These are phyloP conservation scores for Mortierella antarctica DNA, from an alignment of 192 early-diverging fungal genomes.

Conservation along the genomic window DNA sequence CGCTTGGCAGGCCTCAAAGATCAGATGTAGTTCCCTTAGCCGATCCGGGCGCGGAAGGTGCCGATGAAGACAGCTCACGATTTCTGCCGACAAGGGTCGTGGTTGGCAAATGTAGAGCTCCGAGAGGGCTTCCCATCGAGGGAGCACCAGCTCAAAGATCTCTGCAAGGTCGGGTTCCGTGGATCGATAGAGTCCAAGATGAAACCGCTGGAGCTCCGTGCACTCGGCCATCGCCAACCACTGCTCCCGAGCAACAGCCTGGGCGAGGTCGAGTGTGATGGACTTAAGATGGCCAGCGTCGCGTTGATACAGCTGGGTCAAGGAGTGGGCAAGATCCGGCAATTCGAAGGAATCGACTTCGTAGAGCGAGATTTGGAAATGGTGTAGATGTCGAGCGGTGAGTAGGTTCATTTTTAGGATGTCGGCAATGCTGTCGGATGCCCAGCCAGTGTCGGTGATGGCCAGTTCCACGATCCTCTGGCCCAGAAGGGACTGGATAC, in stretches of 20 bases:
- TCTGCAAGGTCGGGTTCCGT: conserved; percentile 39
- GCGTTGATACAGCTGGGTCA: conserved; percentile 16
- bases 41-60: conserved; percentile 21
- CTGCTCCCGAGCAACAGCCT: background rate
- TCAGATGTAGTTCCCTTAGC: conserved; percentile 32
- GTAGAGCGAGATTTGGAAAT: conserved; percentile 39
- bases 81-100: conserved; percentile 26
- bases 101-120: conserved; percentile 47
- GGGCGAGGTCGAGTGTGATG: conserved; percentile 30
- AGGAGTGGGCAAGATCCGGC: conserved; percentile 15
- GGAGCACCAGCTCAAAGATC: conserved; percentile 22
- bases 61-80: conserved; percentile 11
- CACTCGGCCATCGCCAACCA: conserved; percentile 32
- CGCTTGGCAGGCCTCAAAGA: conserved; percentile 51
- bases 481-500: conserved; percentile 37
- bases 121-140: conserved; percentile 21
- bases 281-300: conserved; percentile 17
- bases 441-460: conserved; percentile 45
- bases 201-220: conserved; percentile 35
- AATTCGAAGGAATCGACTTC: conserved; percentile 18
- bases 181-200: conserved; percentile 33
- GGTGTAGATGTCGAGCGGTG: conserved; percentile 19
- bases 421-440: conserved; percentile 10
- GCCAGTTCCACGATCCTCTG: conserved; percentile 27
- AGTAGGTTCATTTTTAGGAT: conserved; percentile 16